These are phyloP conservation scores for Radiomyces spectabilis DNA, from an alignment of 192 early-diverging fungal species.

Conservation along the genomic window DNA sequence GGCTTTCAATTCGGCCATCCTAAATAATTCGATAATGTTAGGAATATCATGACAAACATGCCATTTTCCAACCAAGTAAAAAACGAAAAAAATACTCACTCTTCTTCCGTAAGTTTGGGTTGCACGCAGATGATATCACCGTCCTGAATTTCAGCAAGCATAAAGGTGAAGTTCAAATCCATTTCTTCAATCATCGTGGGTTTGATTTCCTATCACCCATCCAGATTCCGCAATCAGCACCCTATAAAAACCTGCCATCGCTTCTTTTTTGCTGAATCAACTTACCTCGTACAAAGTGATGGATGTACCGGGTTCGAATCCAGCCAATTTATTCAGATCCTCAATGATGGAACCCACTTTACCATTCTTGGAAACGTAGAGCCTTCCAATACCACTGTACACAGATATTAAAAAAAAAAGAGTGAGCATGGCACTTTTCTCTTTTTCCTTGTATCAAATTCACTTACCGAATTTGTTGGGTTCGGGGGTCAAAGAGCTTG, in stretches of 20 bases:
- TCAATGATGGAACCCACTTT: slow-evolving; percentile 59
- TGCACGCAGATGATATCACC: slow-evolving; percentile 94
- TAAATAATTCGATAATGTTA: background rate
- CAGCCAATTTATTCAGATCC: slow-evolving; percentile 41
- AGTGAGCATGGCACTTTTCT: background rate
- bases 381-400: slow-evolving; percentile 43
- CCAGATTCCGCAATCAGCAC: background rate
- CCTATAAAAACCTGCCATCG: background rate
- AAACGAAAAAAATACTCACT: slow-evolving; percentile 34
- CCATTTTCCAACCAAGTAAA: no score
- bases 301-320: slow-evolving; percentile 45
- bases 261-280: background rate
- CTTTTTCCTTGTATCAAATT: background rate
- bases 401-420: background rate
- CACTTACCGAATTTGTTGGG: slow-evolving; percentile 48
- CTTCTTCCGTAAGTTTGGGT: slow-evolving; percentile 38
- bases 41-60: no score
- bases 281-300: slow-evolving; percentile 37
- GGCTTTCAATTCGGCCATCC: slow-evolving; percentile 25
- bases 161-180: slow-evolving; percentile 30
- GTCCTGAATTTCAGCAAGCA: slow-evolving; percentile 74
- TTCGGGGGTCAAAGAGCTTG: slow-evolving; percentile 74
- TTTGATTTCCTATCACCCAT: slow-evolving; percentile 65
- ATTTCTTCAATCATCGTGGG: slow-evolving; percentile 83
- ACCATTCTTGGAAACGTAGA: slow-evolving; percentile 40